Evolutionary conservation across 768 basidiomycete species (phyloP).

Genomic region (Psilocybe cubensis): DNA sequence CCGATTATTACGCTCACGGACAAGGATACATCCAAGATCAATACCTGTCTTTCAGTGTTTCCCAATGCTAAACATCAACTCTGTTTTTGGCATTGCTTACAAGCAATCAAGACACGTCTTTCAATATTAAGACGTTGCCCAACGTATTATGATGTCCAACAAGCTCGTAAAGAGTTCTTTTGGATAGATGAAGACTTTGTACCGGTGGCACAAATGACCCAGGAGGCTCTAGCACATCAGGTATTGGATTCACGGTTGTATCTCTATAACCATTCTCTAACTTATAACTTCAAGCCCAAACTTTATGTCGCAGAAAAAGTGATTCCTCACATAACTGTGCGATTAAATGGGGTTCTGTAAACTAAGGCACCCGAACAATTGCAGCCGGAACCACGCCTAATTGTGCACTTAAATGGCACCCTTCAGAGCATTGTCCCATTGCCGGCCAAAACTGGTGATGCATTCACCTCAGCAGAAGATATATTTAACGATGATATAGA

Average conservation of each 20-base stretch:
- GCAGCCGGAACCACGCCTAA: not conserved
- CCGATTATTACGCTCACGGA: slow-evolving; percentile 32
- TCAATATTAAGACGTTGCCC: slow-evolving; percentile 27
- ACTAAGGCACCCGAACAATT: not conserved
- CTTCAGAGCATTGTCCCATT: not conserved
- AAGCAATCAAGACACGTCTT: slow-evolving; percentile 28
- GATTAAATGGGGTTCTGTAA: not conserved
- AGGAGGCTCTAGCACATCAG: too few species aligned
- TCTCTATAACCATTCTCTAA: too few species aligned
- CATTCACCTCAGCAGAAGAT: too few species aligned
- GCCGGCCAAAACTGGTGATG: too few species aligned
- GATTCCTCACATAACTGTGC: not conserved
- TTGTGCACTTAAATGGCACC: not conserved
- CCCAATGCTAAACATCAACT: slow-evolving; percentile 38
- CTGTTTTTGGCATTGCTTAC: slow-evolving; percentile 40
- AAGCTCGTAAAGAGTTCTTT: slow-evolving; percentile 26
- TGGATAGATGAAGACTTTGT: slow-evolving; percentile 31
- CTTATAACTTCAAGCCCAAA: too few species aligned
- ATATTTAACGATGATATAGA: too few species aligned
- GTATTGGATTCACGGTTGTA: too few species aligned
- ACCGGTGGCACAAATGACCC: slow-evolving; percentile 22
- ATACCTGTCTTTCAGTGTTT: slow-evolving; percentile 26
- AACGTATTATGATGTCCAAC: slow-evolving; percentile 26
- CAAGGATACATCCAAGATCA: slow-evolving; percentile 33
- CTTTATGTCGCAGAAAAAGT: not conserved